Base-by-base conservation (phyloP, 2,329 filamentous ascomycete genomes). In the Zasmidium citrigriseum region DNA sequence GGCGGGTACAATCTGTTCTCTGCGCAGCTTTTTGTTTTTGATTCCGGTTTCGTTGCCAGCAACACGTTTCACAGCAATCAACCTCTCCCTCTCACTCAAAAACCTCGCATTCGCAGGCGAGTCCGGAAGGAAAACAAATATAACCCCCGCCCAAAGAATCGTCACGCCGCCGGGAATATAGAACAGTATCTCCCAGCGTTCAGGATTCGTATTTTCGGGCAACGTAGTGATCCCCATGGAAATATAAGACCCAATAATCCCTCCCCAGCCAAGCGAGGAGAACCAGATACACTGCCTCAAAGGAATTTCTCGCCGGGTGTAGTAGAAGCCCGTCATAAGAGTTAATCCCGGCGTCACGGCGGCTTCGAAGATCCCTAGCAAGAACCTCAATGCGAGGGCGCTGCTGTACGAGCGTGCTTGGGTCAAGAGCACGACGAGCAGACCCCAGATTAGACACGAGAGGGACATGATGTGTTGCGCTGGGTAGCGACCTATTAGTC, bases 41-140 rank as follows among this genome's bases (percentile, higher is more conserved):
- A 85, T 78, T 1, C 83, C 83, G 57, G 82, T 78, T 7, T 76
- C 72, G 62, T 86, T 84, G 2, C 55, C 71, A 0, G 79, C 75
- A 0, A 84, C 79, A 22, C 83, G 78, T 50, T 81, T 79, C 11
- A 83, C 76, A 4, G 82, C 83, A 16, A 86, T 77, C 2, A 73
- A 61, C 4, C 73, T 71, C 58, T 81, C 77, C 4, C 68, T 68
- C 52, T 74, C 68, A 14, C 61, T 74, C 20, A 82, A 65, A 53
- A 78, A 81, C 23, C 69, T 74, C 1, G 79, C 79, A 0, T 72
- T 79, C 0, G 74, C 74, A 0, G 79, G 79, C 3, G 75, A 67
- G 56, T 82, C 78, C 0, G 79, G 79, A 3, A 80, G 70, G 21
- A 76, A 61, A 11, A 76, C 27, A 12, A 61, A 52, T 1, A 74